phyloP scores from a whole-genome alignment of 495 filamentous ascomycete genomes.

The Haplographium delicatum region DNA sequence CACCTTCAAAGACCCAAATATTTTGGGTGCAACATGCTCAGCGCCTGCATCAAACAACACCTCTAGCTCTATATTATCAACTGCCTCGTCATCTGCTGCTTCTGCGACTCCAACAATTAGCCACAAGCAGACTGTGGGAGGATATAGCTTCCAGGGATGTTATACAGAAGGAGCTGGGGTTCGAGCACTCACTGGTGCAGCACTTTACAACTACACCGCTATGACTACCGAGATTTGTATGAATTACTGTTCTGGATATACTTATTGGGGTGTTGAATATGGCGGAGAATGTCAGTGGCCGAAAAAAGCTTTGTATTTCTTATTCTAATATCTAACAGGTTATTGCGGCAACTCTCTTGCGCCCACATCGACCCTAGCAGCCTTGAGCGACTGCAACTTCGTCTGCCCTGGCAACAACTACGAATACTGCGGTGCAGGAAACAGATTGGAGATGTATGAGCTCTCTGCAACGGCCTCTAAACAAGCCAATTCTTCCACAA shows the following conservation, averaged over 20 bases:
- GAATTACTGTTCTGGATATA: slow-evolving; percentile 33
- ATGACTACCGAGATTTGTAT: slow-evolving; percentile 49
- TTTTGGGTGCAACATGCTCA: not conserved
- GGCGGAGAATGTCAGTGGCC: slow-evolving; percentile 40
- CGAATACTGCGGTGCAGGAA: slow-evolving; percentile 37
- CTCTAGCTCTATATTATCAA: slow-evolving; percentile 13
- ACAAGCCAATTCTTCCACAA: not conserved
- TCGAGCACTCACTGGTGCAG: slow-evolving; percentile 24
- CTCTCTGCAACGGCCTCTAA: not conserved
- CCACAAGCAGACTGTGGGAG: slow-evolving; percentile 28
- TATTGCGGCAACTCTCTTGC: slow-evolving; percentile 45
- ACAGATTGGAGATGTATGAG: slow-evolving; percentile 26
- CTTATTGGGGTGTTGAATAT: slow-evolving; percentile 47
- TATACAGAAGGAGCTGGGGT: slow-evolving; percentile 36
- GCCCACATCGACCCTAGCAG: slow-evolving; percentile 33
- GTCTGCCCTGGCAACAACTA: slow-evolving; percentile 40
- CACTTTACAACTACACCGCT: slow-evolving; percentile 33
- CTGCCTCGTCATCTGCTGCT: slow-evolving; percentile 18
- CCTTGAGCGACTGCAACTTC: slow-evolving; percentile 42
- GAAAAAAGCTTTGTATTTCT: slow-evolving; percentile 11
- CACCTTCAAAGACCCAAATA: slow-evolving; percentile 18
- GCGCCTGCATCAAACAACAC: slow-evolving; percentile 13
- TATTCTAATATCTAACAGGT: slow-evolving; percentile 19
- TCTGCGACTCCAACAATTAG: slow-evolving; percentile 16
- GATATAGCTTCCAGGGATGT: slow-evolving; percentile 41